Evolutionary conservation across 306 rosid species (phyloP).

Genomic region (Fragaria ananassa): DNA sequence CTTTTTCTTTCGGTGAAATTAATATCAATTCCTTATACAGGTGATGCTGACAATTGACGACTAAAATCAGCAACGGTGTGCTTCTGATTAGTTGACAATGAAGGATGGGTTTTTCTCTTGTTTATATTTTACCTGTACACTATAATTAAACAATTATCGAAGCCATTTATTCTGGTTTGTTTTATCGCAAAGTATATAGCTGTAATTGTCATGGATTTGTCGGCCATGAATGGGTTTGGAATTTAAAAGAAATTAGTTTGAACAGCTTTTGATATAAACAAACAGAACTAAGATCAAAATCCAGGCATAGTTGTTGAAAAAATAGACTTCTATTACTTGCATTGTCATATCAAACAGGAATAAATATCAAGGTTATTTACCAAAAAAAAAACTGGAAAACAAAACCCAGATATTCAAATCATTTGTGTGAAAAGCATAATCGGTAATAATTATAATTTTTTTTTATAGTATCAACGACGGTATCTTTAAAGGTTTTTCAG

Average conservation of each 20-base stretch:
- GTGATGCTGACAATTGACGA: conserved; percentile 7
- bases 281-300: conserved; percentile 24
- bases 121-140: background rate
- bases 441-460: background rate
- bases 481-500: too few species aligned
- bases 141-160: background rate
- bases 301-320: conserved; percentile 24
- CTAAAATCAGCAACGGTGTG: conserved; percentile 17
- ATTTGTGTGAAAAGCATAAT: background rate
- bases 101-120: conserved; percentile 11
- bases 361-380: conserved; percentile 10
- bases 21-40: background rate
- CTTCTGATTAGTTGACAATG: conserved; percentile 17
- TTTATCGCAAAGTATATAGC: conserved; percentile 20
- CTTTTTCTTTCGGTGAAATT: background rate
- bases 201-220: conserved; percentile 32
- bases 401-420: background rate
- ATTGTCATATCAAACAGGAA: background rate
- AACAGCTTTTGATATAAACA: conserved; percentile 23
- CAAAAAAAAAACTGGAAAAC: background rate
- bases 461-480: too few species aligned
- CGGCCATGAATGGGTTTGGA: conserved; percentile 39
- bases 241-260: conserved; percentile 35
- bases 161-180: background rate
- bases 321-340: conserved; percentile 6